Conservation (phyloP, 2,329 filamentous ascomycete species). For the Nemania sp. region DNA sequence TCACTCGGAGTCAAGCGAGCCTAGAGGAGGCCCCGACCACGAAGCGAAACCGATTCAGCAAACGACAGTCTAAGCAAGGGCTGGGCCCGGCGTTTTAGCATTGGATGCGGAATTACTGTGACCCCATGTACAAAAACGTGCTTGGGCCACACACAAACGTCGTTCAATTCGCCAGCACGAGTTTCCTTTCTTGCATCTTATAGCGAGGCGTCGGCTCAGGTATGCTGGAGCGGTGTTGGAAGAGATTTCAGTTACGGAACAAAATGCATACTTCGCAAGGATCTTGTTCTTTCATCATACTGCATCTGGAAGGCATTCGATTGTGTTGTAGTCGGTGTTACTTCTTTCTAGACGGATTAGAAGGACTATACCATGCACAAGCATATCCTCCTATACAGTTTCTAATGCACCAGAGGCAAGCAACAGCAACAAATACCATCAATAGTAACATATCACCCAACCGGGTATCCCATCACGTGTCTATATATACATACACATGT, state of each 20-base stretch:
- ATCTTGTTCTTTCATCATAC: constrained; percentile 19
- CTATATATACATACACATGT: no score
- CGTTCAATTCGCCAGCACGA: constrained; percentile 27
- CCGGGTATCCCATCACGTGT: no score
- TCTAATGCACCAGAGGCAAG: constrained; percentile 13
- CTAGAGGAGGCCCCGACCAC: constrained; percentile 53
- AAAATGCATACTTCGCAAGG: constrained; percentile 36
- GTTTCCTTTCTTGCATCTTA: constrained; percentile 38
- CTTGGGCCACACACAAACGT: constrained; percentile 23
- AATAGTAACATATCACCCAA: constrained; percentile 10
- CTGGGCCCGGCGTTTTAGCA: constrained; percentile 80
- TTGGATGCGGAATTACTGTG: background rate
- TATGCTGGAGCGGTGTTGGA: constrained; percentile 37
- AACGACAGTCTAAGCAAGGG: constrained; percentile 92
- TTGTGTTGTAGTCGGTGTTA: constrained; percentile 26
- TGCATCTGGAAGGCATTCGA: constrained; percentile 24
- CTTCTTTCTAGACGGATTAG: constrained; percentile 36
- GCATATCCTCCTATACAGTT: constrained; percentile 19
- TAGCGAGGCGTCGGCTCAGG: constrained; percentile 42
- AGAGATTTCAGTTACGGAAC: constrained; percentile 33
- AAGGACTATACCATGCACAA: constrained; percentile 26
- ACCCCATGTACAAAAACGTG: constrained; percentile 2
- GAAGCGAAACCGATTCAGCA: constrained; percentile 77
- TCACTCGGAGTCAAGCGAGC: constrained; percentile 62
- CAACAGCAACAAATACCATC: constrained; percentile 1